Evolutionary conservation across 2,329 filamentous ascomycete species (phyloP).

Genomic region (Nemania sp.): DNA sequence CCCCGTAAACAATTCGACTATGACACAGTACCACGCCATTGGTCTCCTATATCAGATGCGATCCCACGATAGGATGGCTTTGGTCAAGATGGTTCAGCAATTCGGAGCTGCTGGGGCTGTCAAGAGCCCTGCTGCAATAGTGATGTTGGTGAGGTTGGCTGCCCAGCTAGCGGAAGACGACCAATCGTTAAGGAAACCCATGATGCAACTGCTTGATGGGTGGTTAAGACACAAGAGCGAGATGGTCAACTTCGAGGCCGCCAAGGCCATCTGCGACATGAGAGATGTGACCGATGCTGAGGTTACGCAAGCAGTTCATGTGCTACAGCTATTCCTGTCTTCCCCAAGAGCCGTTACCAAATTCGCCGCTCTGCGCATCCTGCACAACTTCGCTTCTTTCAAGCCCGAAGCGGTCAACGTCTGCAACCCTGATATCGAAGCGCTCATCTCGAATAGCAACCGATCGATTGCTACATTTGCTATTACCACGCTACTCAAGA

Average conservation of each 20-base stretch:
- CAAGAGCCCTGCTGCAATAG: slow-evolving; percentile 90
- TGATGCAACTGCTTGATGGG: slow-evolving; percentile 95
- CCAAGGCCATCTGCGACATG: slow-evolving; percentile 96
- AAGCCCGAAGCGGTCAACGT: slow-evolving; percentile 89
- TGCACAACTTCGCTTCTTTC: slow-evolving; percentile 95
- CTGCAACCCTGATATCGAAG: slow-evolving; percentile 97
- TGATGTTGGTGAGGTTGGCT: slow-evolving; percentile 90
- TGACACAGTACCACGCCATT: slow-evolving; percentile 98
- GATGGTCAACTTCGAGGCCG: slow-evolving; percentile 99
- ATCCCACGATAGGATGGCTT: slow-evolving; percentile 93
- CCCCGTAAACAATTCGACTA: slow-evolving; percentile 89
- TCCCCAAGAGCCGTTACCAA: slow-evolving; percentile 95
- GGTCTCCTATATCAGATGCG: slow-evolving; percentile 97
- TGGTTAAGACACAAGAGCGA: slow-evolving; percentile 99
- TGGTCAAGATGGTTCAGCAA: slow-evolving; percentile 99
- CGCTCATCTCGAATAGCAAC: slow-evolving; percentile 94
- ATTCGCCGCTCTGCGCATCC: slow-evolving; percentile 93
- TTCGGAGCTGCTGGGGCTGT: slow-evolving; percentile 89
- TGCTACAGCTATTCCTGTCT: slow-evolving; percentile 93
- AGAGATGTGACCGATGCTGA: slow-evolving; percentile 90
- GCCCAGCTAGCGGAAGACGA: slow-evolving; percentile 96
- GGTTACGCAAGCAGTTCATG: slow-evolving; percentile 88
- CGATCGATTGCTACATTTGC: slow-evolving; percentile 97
- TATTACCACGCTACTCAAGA: slow-evolving; percentile 97
- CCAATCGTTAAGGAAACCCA: slow-evolving; percentile 82